Conservation (phyloP, 192 early-diverging fungal genomes). For the Phlyctochytrium planicorne region DNA sequence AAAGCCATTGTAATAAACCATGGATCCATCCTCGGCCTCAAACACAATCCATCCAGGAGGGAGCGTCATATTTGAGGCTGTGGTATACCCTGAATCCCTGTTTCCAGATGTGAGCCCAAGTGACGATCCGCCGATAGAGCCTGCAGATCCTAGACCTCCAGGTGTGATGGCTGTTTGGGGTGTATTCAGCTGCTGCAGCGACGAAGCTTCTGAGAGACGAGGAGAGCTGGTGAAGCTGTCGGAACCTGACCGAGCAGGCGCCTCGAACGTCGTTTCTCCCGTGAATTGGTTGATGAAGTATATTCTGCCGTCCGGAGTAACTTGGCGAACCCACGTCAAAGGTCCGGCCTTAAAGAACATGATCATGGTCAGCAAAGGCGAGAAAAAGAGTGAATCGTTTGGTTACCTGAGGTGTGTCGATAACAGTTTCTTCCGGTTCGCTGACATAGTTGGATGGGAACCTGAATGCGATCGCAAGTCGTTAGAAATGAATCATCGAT, state of each 20-base stretch:
- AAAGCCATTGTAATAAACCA: slow-evolving; percentile 43
- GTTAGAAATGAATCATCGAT: neutral
- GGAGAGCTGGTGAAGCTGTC: slow-evolving; percentile 11
- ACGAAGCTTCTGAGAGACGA: slow-evolving; percentile 12
- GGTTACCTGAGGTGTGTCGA: neutral
- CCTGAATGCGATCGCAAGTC: slow-evolving; percentile 35
- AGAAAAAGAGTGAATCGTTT: neutral
- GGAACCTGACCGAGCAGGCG: slow-evolving; percentile 2
- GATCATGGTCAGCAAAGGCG: neutral
- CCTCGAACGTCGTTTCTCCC: slow-evolving; percentile 32
- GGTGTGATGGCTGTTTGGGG: too few relatives aligned
- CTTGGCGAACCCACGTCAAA: slow-evolving; percentile 34
- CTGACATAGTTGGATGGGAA: slow-evolving; percentile 85
- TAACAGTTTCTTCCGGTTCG: slow-evolving; percentile 4
- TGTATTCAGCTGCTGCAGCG: too few relatives aligned
- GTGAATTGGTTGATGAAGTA: slow-evolving; percentile 38
- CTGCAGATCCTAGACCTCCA: too few relatives aligned
- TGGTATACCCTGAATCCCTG: slow-evolving; percentile 21
- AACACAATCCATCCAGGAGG: slow-evolving; percentile 48
- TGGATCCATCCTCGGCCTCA: slow-evolving; percentile 54
- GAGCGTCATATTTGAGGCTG: slow-evolving; percentile 21
- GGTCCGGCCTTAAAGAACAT: slow-evolving; percentile 12
- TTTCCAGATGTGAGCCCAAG: slow-evolving; percentile 10
- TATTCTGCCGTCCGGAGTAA: slow-evolving; percentile 29
- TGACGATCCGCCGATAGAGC: neutral